Evolutionary conservation across 257 asterid species (phyloP).

Genomic region (Solanum corneliomulleri): DNA sequence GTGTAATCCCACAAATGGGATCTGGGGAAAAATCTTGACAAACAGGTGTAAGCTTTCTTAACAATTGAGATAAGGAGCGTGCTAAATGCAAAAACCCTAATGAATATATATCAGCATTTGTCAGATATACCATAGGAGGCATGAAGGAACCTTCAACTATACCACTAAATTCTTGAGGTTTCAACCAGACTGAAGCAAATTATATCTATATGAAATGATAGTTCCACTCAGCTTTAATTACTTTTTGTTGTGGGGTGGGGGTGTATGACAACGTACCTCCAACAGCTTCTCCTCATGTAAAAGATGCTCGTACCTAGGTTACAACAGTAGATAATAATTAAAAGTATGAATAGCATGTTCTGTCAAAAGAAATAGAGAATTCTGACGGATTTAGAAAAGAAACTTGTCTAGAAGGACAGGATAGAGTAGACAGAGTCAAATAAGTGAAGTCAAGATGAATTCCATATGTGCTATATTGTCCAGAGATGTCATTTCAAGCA

Average conservation of each 20-base stretch:
- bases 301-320: conserved; percentile 67
- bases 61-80: not conserved
- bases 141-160: not conserved
- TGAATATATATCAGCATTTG: not conserved
- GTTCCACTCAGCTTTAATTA: not conserved
- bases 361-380: not conserved
- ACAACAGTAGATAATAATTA: not conserved
- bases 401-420: not conserved
- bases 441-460: not conserved
- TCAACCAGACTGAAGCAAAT: not conserved
- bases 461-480: not conserved
- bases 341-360: not conserved
- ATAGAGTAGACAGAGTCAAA: not conserved
- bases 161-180: not conserved
- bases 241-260: not conserved
- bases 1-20: not conserved
- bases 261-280: conserved; percentile 42
- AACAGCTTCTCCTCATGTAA: conserved; percentile 77
- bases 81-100: not conserved
- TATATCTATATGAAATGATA: not conserved
- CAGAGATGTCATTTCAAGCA: not conserved
- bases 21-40: not conserved
- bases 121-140: not conserved
- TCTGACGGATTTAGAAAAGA: not conserved
- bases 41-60: not conserved